Percentiles rank a stretch among this genome's conserved stretches.
Conservation (phyloP, 352 stramenopile species). For the Phytophthora ohioensis region DNA sequence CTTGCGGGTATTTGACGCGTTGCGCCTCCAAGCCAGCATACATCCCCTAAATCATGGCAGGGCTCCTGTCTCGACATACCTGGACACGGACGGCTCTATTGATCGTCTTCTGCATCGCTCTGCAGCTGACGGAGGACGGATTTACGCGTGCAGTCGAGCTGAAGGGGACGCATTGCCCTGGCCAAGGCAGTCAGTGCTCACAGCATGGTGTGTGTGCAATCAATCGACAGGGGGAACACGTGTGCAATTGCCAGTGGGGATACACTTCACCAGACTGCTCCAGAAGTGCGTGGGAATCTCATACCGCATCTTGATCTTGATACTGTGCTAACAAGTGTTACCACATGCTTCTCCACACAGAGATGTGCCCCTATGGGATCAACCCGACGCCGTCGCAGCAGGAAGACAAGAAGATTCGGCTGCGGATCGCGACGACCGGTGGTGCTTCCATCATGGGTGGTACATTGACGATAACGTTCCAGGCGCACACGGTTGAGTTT, state of each 20-base stretch:
- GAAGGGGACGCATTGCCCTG: constrained; percentile 55
- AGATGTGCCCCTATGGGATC: constrained; percentile 76
- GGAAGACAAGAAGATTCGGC: constrained; percentile 61
- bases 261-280: constrained; percentile 69
- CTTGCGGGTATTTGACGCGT: constrained; percentile 4
- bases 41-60: neutral
- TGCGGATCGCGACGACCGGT: constrained; percentile 40
- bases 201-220: constrained; percentile 72
- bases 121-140: neutral
- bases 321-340: neutral
- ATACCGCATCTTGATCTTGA: neutral
- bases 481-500: constrained; percentile 75
- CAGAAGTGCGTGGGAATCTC: constrained; percentile 48
- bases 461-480: constrained; percentile 67
- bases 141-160: constrained; percentile 27
- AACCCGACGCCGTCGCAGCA: constrained; percentile 53
- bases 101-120: constrained; percentile 15
- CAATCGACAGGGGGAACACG: constrained; percentile 66
- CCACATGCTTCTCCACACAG: constrained; percentile 34
- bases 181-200: constrained; percentile 72
- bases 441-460: constrained; percentile 40
- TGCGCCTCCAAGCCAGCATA: neutral
- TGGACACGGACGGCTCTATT: constrained; percentile 3
- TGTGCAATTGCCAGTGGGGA: constrained; percentile 86
- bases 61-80: neutral